Percentiles rank a stretch among this genome's conserved stretches.
These are phyloP conservation scores for Rubroshorea leprosula DNA, from an alignment of 345 rosid species.

Conservation along the genomic window DNA sequence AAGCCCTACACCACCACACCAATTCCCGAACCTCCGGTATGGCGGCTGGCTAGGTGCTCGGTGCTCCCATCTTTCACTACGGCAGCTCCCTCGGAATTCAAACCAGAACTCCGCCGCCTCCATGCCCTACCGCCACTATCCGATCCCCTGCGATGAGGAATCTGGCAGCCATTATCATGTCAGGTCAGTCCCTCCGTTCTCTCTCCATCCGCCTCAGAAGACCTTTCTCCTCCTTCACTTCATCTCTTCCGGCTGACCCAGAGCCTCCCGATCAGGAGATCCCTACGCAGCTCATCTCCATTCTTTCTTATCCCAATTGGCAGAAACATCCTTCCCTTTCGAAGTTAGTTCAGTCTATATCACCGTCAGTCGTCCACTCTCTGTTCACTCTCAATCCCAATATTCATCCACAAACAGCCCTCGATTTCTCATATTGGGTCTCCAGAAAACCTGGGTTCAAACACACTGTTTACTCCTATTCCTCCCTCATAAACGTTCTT, in stretches of 20 bases:
- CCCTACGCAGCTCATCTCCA: slow-evolving; percentile 31
- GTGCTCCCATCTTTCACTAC: neutral
- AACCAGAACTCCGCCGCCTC: neutral
- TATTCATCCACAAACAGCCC: slow-evolving; percentile 33
- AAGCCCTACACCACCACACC: neutral
- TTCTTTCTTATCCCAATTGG: slow-evolving; percentile 44
- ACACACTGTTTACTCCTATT: slow-evolving; percentile 38
- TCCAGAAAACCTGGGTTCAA: slow-evolving; percentile 37
- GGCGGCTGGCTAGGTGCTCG: neutral
- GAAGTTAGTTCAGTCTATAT: slow-evolving; percentile 26
- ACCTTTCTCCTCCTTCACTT: slow-evolving; percentile 12
- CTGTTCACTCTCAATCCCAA: slow-evolving; percentile 24
- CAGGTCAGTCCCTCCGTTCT: slow-evolving; percentile 17
- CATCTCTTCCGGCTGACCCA: slow-evolving; percentile 16
- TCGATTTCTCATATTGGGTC: slow-evolving; percentile 48
- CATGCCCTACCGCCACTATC: slow-evolving; percentile 7
- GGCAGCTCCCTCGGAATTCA: neutral
- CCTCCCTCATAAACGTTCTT: slow-evolving; percentile 36
- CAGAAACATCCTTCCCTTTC: slow-evolving; percentile 36
- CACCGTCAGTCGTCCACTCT: slow-evolving; percentile 39
- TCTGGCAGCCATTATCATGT: slow-evolving; percentile 10
- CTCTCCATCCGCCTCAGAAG: neutral
- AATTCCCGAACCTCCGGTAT: neutral
- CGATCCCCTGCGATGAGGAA: slow-evolving; percentile 27
- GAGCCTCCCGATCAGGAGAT: slow-evolving; percentile 23